phyloP scores from a whole-genome alignment of 2,329 filamentous ascomycete genomes.

The Phyllosticta citribraziliensis region DNA sequence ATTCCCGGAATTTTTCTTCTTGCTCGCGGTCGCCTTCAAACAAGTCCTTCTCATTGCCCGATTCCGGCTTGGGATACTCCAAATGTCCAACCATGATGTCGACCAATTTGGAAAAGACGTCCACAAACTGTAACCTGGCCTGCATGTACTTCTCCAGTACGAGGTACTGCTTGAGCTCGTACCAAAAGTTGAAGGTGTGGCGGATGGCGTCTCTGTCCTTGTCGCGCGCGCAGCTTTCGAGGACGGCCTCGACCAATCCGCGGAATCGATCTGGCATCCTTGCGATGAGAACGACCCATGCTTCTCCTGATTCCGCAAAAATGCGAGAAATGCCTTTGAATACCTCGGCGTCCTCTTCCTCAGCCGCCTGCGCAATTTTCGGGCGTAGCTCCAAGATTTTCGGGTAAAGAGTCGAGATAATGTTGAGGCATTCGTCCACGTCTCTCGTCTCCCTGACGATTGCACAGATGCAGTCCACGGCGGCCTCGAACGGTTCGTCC shows the following conservation, averaged over 20 bases:
- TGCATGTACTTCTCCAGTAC: constrained; percentile 83
- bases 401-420: constrained; percentile 76
- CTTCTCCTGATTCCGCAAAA: constrained; percentile 85
- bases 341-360: constrained; percentile 72
- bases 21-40: constrained; percentile 94
- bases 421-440: constrained; percentile 77
- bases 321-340: constrained; percentile 85
- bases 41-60: constrained; percentile 65
- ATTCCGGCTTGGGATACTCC: constrained; percentile 71
- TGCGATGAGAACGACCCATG: constrained; percentile 88
- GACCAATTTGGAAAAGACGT: constrained; percentile 80
- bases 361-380: constrained; percentile 63
- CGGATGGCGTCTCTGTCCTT: constrained; percentile 84
- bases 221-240: constrained; percentile 86
- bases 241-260: constrained; percentile 73
- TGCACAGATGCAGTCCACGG: constrained; percentile 84
- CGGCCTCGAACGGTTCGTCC: constrained; percentile 72
- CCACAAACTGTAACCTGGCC: constrained; percentile 64
- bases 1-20: constrained; percentile 94
- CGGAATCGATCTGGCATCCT: constrained; percentile 74
- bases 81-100: constrained; percentile 88
- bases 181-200: constrained; percentile 96
- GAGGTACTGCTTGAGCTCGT: constrained; percentile 93
- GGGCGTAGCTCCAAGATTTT: constrained; percentile 66
- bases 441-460: constrained; percentile 89